Evolutionary conservation across 73 alveolate genomes (phyloP).

Genomic region (Paramecium caudatum): DNA sequence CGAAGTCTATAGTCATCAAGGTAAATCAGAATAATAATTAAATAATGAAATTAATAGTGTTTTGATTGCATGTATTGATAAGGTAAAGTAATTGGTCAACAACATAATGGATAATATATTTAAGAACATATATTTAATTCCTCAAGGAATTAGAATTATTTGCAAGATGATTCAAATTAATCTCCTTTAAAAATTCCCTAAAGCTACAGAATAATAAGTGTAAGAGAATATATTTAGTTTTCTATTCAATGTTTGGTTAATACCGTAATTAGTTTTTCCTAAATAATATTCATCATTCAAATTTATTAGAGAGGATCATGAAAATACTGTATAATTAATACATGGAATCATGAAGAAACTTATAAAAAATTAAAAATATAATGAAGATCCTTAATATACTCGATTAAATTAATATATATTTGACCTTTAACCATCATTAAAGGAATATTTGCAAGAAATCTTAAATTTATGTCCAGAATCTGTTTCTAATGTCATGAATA

Average conservation of each 20-base stretch:
- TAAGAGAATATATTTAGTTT: slow-evolving; percentile 51
- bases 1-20: slow-evolving; percentile 4
- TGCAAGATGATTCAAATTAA: slow-evolving; percentile 41
- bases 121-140: slow-evolving; percentile 26
- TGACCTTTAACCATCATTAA: slow-evolving; percentile 30
- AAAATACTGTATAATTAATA: not conserved
- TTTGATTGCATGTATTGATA: slow-evolving; percentile 42
- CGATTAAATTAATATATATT: slow-evolving; percentile 36
- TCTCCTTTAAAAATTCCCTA: not conserved
- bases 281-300: slow-evolving; percentile 21
- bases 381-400: slow-evolving; percentile 48
- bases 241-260: slow-evolving; percentile 55
- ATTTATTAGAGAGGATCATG: slow-evolving; percentile 53
- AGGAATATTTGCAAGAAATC: slow-evolving; percentile 32
- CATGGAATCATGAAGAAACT: slow-evolving; percentile 1
- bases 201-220: slow-evolving; percentile 40
- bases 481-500: slow-evolving; percentile 10
- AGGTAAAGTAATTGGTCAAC: not conserved
- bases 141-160: slow-evolving; percentile 12
- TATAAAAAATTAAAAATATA: not conserved
- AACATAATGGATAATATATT: slow-evolving; percentile 36
- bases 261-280: slow-evolving; percentile 36
- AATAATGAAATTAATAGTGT: slow-evolving; percentile 54
- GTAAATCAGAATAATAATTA: slow-evolving; percentile 7
- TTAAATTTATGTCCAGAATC: slow-evolving; percentile 59